Conservation (phyloP, 768 basidiomycete species). For the Tulasnella sp. region DNA sequence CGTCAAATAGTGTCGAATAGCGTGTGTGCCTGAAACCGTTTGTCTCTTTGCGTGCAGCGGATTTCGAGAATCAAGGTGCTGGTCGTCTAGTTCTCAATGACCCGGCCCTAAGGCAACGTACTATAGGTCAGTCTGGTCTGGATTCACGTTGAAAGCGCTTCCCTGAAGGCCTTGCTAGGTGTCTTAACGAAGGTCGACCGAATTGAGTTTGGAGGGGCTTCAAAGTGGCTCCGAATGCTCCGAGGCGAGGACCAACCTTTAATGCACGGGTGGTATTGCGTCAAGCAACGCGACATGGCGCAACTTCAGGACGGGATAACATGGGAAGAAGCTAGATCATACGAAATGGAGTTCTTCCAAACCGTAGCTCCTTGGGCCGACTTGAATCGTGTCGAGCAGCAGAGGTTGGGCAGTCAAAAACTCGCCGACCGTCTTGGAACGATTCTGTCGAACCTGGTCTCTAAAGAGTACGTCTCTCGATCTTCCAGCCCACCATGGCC, state of each 20-base stretch:
- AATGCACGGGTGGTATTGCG: slow-evolving; percentile 59
- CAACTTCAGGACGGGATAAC: slow-evolving; percentile 52
- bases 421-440: slow-evolving; percentile 56
- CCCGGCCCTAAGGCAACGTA: slow-evolving; percentile 62
- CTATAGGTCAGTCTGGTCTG: slow-evolving; percentile 52
- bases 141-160: slow-evolving; percentile 48
- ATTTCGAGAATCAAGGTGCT: slow-evolving; percentile 76
- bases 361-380: slow-evolving; percentile 30
- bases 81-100: slow-evolving; percentile 58
- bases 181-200: slow-evolving; percentile 18
- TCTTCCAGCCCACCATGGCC: background rate
- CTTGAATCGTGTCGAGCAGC: slow-evolving; percentile 7
- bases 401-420: slow-evolving; percentile 24
- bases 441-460: slow-evolving; percentile 62
- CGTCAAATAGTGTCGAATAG: background rate
- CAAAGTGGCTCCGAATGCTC: slow-evolving; percentile 48
- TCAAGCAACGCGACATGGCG: slow-evolving; percentile 53
- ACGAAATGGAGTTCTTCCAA: slow-evolving; percentile 57
- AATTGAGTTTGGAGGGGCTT: slow-evolving; percentile 49
- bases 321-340: slow-evolving; percentile 57
- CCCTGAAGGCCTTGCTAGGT: slow-evolving; percentile 53
- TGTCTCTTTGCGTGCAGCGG: slow-evolving; percentile 47
- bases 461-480: background rate
- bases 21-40: background rate
- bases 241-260: slow-evolving; percentile 40